Conservation (phyloP, 345 rosid genomes). For the Populus deltoides region DNA sequence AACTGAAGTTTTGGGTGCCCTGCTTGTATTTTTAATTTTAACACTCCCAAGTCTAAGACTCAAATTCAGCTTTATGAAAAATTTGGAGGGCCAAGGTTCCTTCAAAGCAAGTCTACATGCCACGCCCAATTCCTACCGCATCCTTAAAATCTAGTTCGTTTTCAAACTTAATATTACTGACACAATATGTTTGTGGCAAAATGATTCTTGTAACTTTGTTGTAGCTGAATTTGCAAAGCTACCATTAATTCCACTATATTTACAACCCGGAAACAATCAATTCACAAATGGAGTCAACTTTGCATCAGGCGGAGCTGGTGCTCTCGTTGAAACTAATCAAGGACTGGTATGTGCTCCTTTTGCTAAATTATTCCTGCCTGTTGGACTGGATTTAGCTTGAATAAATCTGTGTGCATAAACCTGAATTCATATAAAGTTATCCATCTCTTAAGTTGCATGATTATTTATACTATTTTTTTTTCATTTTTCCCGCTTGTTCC, state of each 20-base stretch:
- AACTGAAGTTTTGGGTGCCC: too few relatives aligned
- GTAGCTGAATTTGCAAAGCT: slow-evolving; percentile 42
- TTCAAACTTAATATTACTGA: too few relatives aligned
- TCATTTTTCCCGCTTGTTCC: neutral
- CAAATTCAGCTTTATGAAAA: too few relatives aligned
- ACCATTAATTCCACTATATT: slow-evolving; percentile 44
- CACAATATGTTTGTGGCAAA: neutral
- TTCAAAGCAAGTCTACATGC: too few relatives aligned
- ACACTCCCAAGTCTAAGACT: too few relatives aligned
- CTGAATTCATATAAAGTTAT: too few relatives aligned
- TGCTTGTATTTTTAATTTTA: too few relatives aligned
- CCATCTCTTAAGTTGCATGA: neutral
- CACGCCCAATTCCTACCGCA: too few relatives aligned
- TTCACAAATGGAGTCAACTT: slow-evolving; percentile 41
- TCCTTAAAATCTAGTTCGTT: too few relatives aligned
- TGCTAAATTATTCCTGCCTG: neutral
- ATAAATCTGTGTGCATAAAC: too few relatives aligned
- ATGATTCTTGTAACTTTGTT: neutral
- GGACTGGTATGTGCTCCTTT: slow-evolving; percentile 27
- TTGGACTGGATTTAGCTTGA: neutral
- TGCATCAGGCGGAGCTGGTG: slow-evolving; percentile 54
- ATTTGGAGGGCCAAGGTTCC: too few relatives aligned
- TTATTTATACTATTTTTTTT: neutral
- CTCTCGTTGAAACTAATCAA: slow-evolving; percentile 35
- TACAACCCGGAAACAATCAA: slow-evolving; percentile 27